These are phyloP conservation scores for Hemerocallis citrina DNA, from an alignment of 106 monocot species.

Conservation along the genomic window DNA sequence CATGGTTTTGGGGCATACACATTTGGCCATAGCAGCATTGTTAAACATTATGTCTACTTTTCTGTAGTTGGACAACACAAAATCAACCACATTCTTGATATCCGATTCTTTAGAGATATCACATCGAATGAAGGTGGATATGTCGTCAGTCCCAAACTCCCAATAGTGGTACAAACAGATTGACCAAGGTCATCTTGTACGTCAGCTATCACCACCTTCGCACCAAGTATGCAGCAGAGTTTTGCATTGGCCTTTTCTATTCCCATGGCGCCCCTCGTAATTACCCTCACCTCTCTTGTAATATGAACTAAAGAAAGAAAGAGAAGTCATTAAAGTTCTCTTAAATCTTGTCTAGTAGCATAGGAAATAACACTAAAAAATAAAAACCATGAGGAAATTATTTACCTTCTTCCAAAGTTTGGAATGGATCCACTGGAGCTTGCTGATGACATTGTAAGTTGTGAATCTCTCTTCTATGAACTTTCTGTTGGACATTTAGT, in stretches of 20 bases:
- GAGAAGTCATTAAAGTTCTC: no score
- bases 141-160: slow-evolving; percentile 9
- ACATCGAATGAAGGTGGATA: slow-evolving; percentile 25
- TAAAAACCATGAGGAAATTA: no score
- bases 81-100: slow-evolving; percentile 15
- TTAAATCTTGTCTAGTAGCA: no score
- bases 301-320: slow-evolving; percentile 9
- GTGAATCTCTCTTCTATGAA: no score
- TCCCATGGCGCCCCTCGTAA: slow-evolving; percentile 56
- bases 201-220: slow-evolving; percentile 38
- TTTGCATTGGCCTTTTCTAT: slow-evolving; percentile 39
- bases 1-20: not conserved
- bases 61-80: slow-evolving; percentile 12
- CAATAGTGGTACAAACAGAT: slow-evolving; percentile 14
- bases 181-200: slow-evolving; percentile 34
- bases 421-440: no score
- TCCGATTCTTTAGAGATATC: slow-evolving; percentile 30
- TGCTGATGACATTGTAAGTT: no score
- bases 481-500: no score
- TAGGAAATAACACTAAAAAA: no score
- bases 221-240: slow-evolving; percentile 34
- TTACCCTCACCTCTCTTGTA: slow-evolving; percentile 52
- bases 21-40: slow-evolving; percentile 15
- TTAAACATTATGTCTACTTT: slow-evolving; percentile 36
- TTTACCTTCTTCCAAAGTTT: no score